Evolutionary conservation across 2,329 filamentous ascomycete genomes (phyloP).

Genomic region (Colletotrichum truncatum): DNA sequence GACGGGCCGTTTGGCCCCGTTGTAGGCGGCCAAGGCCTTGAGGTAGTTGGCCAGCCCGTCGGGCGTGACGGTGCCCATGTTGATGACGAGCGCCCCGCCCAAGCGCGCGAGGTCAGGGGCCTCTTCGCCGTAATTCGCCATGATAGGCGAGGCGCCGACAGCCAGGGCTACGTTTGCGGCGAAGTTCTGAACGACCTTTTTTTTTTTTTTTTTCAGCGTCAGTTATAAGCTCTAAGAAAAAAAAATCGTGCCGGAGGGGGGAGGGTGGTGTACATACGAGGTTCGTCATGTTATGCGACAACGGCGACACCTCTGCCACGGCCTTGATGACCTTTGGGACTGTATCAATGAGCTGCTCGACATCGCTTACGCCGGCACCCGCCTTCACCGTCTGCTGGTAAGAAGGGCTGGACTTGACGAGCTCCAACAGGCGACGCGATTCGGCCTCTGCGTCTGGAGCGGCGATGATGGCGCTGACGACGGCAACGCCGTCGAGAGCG

Average conservation of each 20-base stretch:
- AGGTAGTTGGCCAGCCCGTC: conserved; percentile 77
- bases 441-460: conserved; percentile 73
- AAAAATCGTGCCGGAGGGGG: neutral
- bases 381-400: conserved; percentile 34
- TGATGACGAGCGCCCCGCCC: conserved; percentile 84
- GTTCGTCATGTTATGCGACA: conserved; percentile 98
- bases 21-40: conserved; percentile 83
- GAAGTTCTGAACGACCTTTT: conserved; percentile 85
- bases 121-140: conserved; percentile 89
- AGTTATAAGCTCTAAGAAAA: too few relatives aligned
- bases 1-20: conserved; percentile 76
- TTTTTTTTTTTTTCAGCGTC: neutral
- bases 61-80: conserved; percentile 91
- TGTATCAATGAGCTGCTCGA: conserved; percentile 36
- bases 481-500: conserved; percentile 79
- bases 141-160: conserved; percentile 89
- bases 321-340: conserved; percentile 61
- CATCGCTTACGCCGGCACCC: neutral
- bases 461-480: conserved; percentile 89
- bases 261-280: conserved; percentile 55
- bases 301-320: conserved; percentile 71
- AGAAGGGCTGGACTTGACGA: conserved; percentile 56
- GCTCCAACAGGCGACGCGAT: conserved; percentile 64
- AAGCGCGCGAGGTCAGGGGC: conserved; percentile 81
- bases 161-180: conserved; percentile 89